Evolutionary conservation across 2,329 filamentous ascomycete genomes (phyloP).

Genomic region (Talaromyces sp.): DNA sequence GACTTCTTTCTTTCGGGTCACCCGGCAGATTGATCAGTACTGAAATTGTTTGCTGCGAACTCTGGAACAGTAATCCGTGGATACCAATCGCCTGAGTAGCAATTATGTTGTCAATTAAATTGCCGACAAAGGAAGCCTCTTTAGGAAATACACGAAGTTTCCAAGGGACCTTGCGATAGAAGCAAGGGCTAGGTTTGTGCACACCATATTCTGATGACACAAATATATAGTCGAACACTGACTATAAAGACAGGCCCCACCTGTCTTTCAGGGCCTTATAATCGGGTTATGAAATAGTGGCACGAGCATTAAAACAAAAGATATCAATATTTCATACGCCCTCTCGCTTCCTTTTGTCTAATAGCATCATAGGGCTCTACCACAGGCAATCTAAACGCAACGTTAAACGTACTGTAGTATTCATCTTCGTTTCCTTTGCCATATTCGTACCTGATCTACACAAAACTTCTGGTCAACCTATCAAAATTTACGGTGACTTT

Average conservation of each 20-base stretch:
- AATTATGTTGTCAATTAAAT: neutral
- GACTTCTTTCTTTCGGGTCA: neutral
- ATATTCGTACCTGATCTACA: neutral
- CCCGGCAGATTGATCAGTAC: neutral
- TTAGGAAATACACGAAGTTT: slow-evolving; percentile 8
- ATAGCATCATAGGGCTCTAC: neutral
- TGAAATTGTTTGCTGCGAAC: neutral
- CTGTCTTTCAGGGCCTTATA: neutral
- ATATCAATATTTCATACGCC: no score
- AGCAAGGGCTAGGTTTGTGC: slow-evolving; percentile 29
- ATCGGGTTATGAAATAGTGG: no score
- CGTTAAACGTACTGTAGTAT: neutral
- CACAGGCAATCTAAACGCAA: neutral
- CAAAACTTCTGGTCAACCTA: neutral
- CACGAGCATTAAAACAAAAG: no score
- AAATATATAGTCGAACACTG: slow-evolving; percentile 29
- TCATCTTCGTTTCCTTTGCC: neutral
- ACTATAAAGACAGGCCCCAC: slow-evolving; percentile 18
- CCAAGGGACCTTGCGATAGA: slow-evolving; percentile 27
- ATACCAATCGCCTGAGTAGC: neutral
- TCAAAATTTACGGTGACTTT: no score
- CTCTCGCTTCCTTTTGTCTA: neutral
- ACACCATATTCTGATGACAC: slow-evolving; percentile 27
- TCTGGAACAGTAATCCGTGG: neutral
- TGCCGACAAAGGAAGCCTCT: neutral